Conservation (phyloP, 1,284 basidiomycete species). For the Ceratorhiza oryzae-sativae region DNA sequence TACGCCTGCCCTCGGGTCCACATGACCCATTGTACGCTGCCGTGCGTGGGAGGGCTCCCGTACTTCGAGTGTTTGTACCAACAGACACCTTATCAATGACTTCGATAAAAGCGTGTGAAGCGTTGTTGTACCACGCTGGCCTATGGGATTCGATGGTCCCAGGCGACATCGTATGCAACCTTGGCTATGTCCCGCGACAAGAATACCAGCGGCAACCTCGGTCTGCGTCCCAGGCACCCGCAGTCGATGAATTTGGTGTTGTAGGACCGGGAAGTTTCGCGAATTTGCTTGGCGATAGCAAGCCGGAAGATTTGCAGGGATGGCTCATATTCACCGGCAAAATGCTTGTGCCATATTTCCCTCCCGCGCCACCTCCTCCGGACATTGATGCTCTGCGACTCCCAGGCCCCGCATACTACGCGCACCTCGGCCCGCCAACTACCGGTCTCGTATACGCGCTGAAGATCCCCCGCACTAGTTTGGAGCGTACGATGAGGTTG, state of each 20-base stretch:
- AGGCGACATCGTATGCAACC: constrained; percentile 77
- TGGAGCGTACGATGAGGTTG: background rate
- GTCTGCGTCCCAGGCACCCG: constrained; percentile 41
- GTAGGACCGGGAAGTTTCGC: constrained; percentile 26
- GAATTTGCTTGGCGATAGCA: constrained; percentile 48
- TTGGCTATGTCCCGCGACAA: constrained; percentile 68
- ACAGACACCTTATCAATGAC: constrained; percentile 62
- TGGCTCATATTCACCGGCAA: constrained; percentile 77
- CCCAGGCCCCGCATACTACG: constrained; percentile 75
- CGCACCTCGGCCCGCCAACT: constrained; percentile 64
- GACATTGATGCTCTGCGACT: constrained; percentile 60
- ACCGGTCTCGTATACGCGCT: constrained; percentile 49
- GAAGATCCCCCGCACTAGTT: constrained; percentile 47
- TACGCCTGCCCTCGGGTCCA: constrained; percentile 49
- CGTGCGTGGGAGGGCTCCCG: constrained; percentile 69
- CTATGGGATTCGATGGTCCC: constrained; percentile 74
- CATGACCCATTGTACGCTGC: constrained; percentile 69
- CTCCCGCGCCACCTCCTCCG: constrained; percentile 42
- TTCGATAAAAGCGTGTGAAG: constrained; percentile 64
- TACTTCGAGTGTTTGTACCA: constrained; percentile 76
- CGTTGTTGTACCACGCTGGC: constrained; percentile 65
- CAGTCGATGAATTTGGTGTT: constrained; percentile 42
- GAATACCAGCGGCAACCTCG: constrained; percentile 50
- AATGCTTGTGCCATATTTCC: constrained; percentile 56
- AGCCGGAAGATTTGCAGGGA: constrained; percentile 39